A percentile compares a stretch with the other conserved stretches of the same genome.
phyloP scores from a whole-genome alignment of 2,329 filamentous ascomycete genomes.

The Calonectria montana region DNA sequence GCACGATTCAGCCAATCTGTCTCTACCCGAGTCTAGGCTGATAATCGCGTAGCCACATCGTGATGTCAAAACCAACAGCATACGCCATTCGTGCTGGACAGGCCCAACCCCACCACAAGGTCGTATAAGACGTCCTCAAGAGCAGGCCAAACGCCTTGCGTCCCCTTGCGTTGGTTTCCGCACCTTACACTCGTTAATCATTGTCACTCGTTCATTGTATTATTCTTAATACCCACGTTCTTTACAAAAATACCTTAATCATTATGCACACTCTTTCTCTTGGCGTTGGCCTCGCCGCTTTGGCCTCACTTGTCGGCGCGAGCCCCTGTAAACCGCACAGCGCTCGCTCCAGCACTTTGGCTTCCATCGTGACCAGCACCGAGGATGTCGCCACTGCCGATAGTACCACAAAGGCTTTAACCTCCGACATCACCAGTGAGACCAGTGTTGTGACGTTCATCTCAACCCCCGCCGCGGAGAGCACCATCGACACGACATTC shows the following conservation, averaged over 20 bases:
- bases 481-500: neutral
- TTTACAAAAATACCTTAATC: neutral
- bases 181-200: neutral
- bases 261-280: neutral
- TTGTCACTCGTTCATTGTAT: neutral
- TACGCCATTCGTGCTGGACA: neutral
- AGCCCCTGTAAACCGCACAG: neutral
- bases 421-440: neutral
- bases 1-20: neutral
- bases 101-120: neutral
- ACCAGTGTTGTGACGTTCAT: neutral
- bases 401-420: neutral
- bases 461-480: neutral
- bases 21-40: neutral
- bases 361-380: neutral
- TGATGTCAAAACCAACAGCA: slow-evolving; percentile 1
- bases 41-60: neutral
- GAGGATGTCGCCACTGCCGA: neutral
- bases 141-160: neutral
- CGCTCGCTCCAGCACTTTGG: neutral
- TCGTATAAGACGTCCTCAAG: neutral
- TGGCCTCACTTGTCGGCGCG: neutral
- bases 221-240: neutral
- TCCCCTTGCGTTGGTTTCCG: neutral
- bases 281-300: neutral